A percentile compares a stretch with the other conserved stretches of the same genome.
These are phyloP conservation scores for Verticillium klebahnii DNA, from an alignment of 2,329 filamentous ascomycete species.

Conservation along the genomic window DNA sequence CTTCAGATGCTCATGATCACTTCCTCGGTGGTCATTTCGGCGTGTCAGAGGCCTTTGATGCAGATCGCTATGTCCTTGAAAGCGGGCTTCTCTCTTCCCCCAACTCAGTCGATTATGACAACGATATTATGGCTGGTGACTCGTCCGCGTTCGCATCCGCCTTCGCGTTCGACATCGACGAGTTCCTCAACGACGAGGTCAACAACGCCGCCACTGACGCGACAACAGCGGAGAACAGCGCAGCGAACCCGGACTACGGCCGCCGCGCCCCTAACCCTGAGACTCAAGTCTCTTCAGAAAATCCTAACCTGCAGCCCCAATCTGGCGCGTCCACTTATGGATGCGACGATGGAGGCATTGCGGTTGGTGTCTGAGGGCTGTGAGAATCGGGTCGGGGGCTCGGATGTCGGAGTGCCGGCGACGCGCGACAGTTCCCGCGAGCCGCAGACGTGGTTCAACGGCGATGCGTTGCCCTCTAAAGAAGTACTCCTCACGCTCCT, in stretches of 20 bases:
- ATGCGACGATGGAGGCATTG: slow-evolving; percentile 71
- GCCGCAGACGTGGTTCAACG: slow-evolving; percentile 30
- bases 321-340: slow-evolving; percentile 67
- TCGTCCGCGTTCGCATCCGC: slow-evolving; percentile 35
- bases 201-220: slow-evolving; percentile 40
- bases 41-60: slow-evolving; percentile 62
- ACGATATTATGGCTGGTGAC: slow-evolving; percentile 64
- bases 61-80: slow-evolving; percentile 75
- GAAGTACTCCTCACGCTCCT: slow-evolving; percentile 43
- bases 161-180: slow-evolving; percentile 46
- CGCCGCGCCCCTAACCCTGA: slow-evolving; percentile 52
- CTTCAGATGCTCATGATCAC: slow-evolving; percentile 59
- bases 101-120: slow-evolving; percentile 61
- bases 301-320: slow-evolving; percentile 70
- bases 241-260: slow-evolving; percentile 48
- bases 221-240: slow-evolving; percentile 38
- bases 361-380: slow-evolving; percentile 62
- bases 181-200: slow-evolving; percentile 52
- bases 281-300: slow-evolving; percentile 57
- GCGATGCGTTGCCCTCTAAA: slow-evolving; percentile 37
- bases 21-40: slow-evolving; percentile 66
- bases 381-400: slow-evolving; percentile 39
- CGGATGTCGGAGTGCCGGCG: slow-evolving; percentile 24
- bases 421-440: slow-evolving; percentile 30
- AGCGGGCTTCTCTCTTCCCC: slow-evolving; percentile 70